phyloP scores from a whole-genome alignment of 768 basidiomycete species.

The Clitopilus hobsonii region DNA sequence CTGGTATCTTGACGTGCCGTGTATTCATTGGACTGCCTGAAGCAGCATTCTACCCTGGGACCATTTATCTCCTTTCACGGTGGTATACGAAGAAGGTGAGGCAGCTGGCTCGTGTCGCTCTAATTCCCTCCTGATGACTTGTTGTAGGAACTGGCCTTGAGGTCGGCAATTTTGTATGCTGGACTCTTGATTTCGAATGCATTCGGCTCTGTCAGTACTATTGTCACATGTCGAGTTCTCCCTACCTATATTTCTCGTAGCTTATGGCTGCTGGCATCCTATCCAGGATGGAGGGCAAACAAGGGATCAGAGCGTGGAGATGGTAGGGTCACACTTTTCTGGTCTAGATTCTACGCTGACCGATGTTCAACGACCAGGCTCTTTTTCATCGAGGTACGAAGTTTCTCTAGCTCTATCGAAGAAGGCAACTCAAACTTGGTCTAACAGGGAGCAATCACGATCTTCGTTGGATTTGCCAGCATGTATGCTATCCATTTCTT shows the following conservation, averaged over 20 bases:
- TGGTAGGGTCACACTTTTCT: conserved; percentile 36
- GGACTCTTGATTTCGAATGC: conserved; percentile 63
- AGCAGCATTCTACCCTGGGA: conserved; percentile 64
- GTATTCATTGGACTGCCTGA: conserved; percentile 64
- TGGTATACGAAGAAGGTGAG: conserved; percentile 56
- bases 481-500: conserved; percentile 35
- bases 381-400: conserved; percentile 61
- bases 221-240: conserved; percentile 13
- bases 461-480: conserved; percentile 48
- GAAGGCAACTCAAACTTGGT: not conserved
- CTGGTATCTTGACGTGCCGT: conserved; percentile 51
- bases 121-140: not conserved
- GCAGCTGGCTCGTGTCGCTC: not conserved
- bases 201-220: conserved; percentile 51
- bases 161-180: conserved; percentile 55
- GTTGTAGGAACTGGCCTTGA: conserved; percentile 58
- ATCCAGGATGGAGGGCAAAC: conserved; percentile 58
- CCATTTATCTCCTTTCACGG: conserved; percentile 39
- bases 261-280: conserved; percentile 76
- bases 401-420: not conserved
- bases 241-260: conserved; percentile 27
- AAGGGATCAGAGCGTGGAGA: conserved; percentile 67
- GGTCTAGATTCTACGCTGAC: not conserved
- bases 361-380: conserved; percentile 35
- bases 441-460: conserved; percentile 62